These are phyloP conservation scores for Dissophora ornata DNA, from an alignment of 192 early-diverging fungal species.

Conservation along the genomic window DNA sequence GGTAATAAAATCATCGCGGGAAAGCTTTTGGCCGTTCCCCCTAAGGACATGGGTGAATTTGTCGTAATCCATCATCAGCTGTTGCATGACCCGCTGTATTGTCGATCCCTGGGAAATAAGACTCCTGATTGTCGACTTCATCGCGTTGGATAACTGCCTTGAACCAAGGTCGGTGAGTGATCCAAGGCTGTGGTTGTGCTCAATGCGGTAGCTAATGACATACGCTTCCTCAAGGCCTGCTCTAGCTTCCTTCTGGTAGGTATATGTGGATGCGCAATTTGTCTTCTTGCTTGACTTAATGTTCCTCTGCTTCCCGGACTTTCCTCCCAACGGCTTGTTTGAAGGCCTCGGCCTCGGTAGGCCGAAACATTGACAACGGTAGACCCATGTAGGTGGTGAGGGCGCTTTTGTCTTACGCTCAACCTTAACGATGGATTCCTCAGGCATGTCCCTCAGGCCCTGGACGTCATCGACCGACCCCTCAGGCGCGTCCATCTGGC, in stretches of 20 bases:
- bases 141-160: conserved; percentile 8
- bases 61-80: conserved; percentile 22
- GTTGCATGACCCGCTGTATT: conserved; percentile 4
- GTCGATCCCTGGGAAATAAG: conserved; percentile 1
- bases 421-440: too few relatives aligned
- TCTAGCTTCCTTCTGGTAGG: not conserved
- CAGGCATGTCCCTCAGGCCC: too few relatives aligned
- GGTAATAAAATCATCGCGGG: conserved; percentile 21
- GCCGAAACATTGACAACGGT: too few relatives aligned
- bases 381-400: too few relatives aligned
- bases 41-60: conserved; percentile 1
- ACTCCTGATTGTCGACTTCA: not conserved
- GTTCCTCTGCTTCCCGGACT: conserved; percentile 5
- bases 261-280: not conserved
- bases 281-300: not conserved
- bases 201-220: conserved; percentile 1
- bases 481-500: too few relatives aligned
- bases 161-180: not conserved
- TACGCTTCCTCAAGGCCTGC: not conserved
- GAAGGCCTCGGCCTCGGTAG: too few relatives aligned
- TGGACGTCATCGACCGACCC: too few relatives aligned
- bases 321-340: not conserved
- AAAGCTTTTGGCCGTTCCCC: not conserved
- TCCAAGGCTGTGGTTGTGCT: conserved; percentile 5
- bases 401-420: too few relatives aligned